Evolutionary conservation across 331 rosid genomes (phyloP).

Genomic region (Quercus lobata): DNA sequence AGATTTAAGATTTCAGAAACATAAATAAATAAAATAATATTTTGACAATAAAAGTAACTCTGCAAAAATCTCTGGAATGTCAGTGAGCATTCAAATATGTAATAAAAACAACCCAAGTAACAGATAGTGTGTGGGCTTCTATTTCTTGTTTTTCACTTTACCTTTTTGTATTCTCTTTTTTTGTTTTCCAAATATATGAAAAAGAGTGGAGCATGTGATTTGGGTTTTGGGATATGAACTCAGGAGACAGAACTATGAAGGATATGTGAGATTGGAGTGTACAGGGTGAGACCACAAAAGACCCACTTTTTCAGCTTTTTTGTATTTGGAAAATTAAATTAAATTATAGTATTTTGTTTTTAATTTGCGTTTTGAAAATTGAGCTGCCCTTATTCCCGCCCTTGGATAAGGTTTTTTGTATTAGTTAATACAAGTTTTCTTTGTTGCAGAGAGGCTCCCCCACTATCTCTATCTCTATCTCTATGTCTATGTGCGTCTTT

Average conservation of each 20-base stretch:
- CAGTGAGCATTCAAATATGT: conserved; percentile 21
- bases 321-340: not conserved
- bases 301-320: conserved; percentile 49
- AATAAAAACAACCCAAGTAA: conserved; percentile 15
- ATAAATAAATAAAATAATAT: not conserved
- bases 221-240: too few relatives aligned
- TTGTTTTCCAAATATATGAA: not conserved
- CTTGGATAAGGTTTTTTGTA: not conserved
- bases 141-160: conserved; percentile 40
- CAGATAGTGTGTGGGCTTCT: conserved; percentile 24
- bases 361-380: conserved; percentile 19
- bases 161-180: not conserved
- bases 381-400: conserved; percentile 35
- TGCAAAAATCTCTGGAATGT: conserved; percentile 39
- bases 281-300: conserved; percentile 37
- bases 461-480: not conserved
- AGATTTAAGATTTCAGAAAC: conserved; percentile 23
- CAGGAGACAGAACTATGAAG: too few relatives aligned
- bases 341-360: not conserved
- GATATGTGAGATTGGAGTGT: conserved; percentile 44
- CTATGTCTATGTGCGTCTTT: not conserved
- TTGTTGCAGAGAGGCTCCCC: not conserved
- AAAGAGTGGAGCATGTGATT: conserved; percentile 38
- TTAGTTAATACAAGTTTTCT: not conserved
- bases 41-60: conserved; percentile 13